Evolutionary conservation across 768 basidiomycete species (phyloP).

Genomic region (Xerocomellus amylosporus): DNA sequence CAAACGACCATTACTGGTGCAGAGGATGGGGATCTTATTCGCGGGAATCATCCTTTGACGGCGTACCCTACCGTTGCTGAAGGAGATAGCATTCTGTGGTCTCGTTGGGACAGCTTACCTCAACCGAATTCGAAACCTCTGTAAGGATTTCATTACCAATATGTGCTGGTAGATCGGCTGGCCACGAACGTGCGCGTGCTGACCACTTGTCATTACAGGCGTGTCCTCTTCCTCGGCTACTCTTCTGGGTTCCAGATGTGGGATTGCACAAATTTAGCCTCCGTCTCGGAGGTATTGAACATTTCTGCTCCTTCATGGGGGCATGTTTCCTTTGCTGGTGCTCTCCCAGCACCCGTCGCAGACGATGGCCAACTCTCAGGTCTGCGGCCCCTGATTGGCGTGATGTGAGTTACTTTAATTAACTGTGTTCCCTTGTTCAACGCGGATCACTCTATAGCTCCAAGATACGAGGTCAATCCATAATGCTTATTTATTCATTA

Average conservation of each 20-base stretch:
- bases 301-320: constrained; percentile 39
- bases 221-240: constrained; percentile 55
- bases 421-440: constrained; percentile 3
- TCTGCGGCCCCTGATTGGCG: constrained; percentile 36
- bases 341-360: constrained; percentile 36
- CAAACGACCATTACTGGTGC: constrained; percentile 10
- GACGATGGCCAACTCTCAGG: constrained; percentile 30
- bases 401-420: constrained; percentile 29
- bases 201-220: constrained; percentile 25
- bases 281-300: constrained; percentile 54
- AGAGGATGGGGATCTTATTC: constrained; percentile 24
- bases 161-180: not conserved
- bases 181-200: constrained; percentile 3
- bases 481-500: constrained; percentile 46
- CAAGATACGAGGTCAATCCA: constrained; percentile 20
- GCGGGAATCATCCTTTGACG: constrained; percentile 16
- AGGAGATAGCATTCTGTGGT: constrained; percentile 33
- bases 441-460: constrained; percentile 16
- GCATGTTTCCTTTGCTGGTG: constrained; percentile 36
- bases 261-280: constrained; percentile 55
- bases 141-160: constrained; percentile 11
- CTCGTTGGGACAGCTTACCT: constrained; percentile 32
- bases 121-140: constrained; percentile 16
- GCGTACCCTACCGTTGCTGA: constrained; percentile 32
- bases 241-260: constrained; percentile 54